A percentile compares a stretch with the other conserved stretches of the same genome.
These are phyloP conservation scores for Clavariopsis aquatica DNA, from an alignment of 495 filamentous ascomycete species.

Conservation along the genomic window DNA sequence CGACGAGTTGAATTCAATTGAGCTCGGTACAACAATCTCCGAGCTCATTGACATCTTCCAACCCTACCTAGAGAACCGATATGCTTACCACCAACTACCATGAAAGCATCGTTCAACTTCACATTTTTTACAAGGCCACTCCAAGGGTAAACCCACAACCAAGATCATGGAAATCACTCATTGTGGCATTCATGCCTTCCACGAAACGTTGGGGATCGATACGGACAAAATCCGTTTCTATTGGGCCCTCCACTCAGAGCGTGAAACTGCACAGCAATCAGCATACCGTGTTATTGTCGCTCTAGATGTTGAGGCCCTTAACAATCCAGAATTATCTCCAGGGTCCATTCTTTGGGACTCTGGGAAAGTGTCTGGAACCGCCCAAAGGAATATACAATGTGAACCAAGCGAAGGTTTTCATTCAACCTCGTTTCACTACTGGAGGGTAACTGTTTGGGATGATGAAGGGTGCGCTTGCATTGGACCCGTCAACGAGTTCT, in stretches of 20 bases:
- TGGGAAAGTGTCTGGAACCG: neutral
- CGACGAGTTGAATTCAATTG: too few species aligned
- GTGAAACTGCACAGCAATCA: neutral
- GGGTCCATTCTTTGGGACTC: neutral
- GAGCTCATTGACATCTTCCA: too few species aligned
- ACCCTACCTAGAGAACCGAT: too few species aligned
- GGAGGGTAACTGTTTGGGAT: neutral
- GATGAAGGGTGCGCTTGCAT: neutral
- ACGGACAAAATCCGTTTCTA: neutral
- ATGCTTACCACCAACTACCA: neutral
- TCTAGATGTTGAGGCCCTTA: neutral
- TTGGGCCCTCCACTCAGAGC: neutral
- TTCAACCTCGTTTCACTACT: neutral
- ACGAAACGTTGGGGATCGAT: neutral
- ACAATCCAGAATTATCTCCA: neutral
- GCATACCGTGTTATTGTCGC: neutral
- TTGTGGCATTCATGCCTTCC: slow-evolving; percentile 1
- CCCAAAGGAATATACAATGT: neutral
- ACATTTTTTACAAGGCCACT: neutral
- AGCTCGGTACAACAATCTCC: too few species aligned
- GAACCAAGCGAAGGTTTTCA: neutral
- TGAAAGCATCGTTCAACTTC: neutral
- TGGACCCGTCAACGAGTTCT: neutral
- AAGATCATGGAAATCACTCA: neutral
- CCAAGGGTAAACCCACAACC: neutral